Base-by-base conservation (phyloP, 192 early-diverging fungal species). In the Coemansia umbellata region DNA sequence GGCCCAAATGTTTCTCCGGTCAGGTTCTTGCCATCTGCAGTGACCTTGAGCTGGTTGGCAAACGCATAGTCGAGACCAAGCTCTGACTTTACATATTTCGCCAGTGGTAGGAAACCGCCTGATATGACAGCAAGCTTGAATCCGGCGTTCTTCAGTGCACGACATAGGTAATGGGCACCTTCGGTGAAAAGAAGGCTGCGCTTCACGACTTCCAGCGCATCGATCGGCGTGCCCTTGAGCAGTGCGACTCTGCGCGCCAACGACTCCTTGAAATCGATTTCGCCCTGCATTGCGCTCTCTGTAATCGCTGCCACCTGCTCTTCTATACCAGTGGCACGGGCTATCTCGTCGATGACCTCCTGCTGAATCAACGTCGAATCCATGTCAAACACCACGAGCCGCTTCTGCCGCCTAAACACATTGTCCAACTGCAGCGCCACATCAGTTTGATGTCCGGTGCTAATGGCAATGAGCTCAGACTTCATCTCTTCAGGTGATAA, bases 331-430 rank as follows among this genome's bases (percentile, higher is more conserved):
- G 91, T 86, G 56, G 89, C 78, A 23, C 87, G 78, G 4, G 94
- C 96, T 78, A 99, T 92, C 79, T 99, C 96, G 69, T 99, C 96
- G 81, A 99, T 99, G 22, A 97, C 94, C 53, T 99, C 96, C 70
- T 99, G 96, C 71, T 91, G 88, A 60, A 99, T 99, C 27, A 99
- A 64, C 5, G 96, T 99, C 3, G 93, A 95, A 69, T 99, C 96
- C 96, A 99, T 99, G 74, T 99, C 96, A 76, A 99, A 99, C 21
- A 99, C 92, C 5, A 94, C 93, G 47, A 99, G 80, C 35, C 96
- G 83, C 72, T 96, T 95, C 54, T 94, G 81, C 33, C 82, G 79
- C 27, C 94, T 74, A 69, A 88, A 95, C 6, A 96, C 89, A 48
- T 91, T 88, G 74, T 91, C 84, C 3, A 80, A 81, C 67, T 97